phyloP scores from a whole-genome alignment of 352 stramenopile genomes.

The Phytophthora nicotianae region DNA sequence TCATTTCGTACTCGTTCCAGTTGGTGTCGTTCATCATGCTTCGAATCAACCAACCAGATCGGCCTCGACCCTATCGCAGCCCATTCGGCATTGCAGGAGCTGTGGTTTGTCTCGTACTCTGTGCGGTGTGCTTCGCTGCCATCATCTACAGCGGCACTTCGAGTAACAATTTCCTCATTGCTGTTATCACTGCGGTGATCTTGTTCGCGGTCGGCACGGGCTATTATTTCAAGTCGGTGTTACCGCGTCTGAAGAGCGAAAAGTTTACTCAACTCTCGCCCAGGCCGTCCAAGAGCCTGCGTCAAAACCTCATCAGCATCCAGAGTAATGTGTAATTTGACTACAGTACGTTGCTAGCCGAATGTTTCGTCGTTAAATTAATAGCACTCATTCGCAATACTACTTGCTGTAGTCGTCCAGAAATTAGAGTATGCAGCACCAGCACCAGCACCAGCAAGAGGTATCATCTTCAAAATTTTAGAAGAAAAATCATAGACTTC shows the following conservation, averaged over 20 bases:
- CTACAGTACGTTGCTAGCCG: too few species aligned
- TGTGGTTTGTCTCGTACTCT: slow-evolving; percentile 53
- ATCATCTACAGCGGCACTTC: slow-evolving; percentile 71
- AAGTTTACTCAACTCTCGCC: slow-evolving; percentile 25
- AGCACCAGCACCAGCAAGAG: too few species aligned
- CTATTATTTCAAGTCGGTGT: slow-evolving; percentile 47
- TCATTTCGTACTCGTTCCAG: slow-evolving; percentile 75
- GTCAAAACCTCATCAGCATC: slow-evolving; percentile 36
- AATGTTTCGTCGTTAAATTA: too few species aligned
- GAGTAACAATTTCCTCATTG: slow-evolving; percentile 61
- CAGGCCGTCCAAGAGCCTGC: slow-evolving; percentile 32
- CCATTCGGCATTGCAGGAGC: slow-evolving; percentile 62
- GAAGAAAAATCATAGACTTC: too few species aligned
- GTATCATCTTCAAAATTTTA: too few species aligned
- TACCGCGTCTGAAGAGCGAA: slow-evolving; percentile 31
- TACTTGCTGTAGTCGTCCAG: too few species aligned
- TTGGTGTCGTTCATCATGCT: slow-evolving; percentile 66
- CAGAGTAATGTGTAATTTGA: slow-evolving; percentile 23
- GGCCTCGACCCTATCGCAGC: slow-evolving; percentile 56
- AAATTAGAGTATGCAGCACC: too few species aligned
- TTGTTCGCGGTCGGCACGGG: slow-evolving; percentile 52
- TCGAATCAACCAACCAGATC: slow-evolving; percentile 52
- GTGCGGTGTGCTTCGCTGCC: slow-evolving; percentile 48
- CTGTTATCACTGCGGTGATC: slow-evolving; percentile 51
- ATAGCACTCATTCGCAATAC: too few species aligned